Evolutionary conservation across 768 basidiomycete genomes (phyloP), one percentile per base, ranked within the genome.

Genomic region (Boletus insuetus): DNA sequence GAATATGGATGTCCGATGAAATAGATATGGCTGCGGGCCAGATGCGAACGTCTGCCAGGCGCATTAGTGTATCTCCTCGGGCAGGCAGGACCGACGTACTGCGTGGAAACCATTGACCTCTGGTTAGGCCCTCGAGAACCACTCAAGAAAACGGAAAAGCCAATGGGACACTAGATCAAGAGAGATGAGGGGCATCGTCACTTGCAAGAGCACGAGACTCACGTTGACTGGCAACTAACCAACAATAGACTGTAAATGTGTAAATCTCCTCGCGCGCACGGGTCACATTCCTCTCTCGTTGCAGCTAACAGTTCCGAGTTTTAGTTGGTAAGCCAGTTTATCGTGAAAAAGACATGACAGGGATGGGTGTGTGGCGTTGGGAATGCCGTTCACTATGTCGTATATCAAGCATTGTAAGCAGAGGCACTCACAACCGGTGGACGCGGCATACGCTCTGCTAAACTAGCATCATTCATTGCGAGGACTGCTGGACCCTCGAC

Each of bases 361-460:
- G 44, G 51, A 56, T 38, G 46, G 37, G 49, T 59, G 51, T 41
- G 45, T 4, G 48, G 35, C 34, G 46, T 38, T 55, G 39, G 45
- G 32, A 44, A 53, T 43, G 54, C n/a, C 43, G 51, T 37, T 56
- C 60, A 54, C 54, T 49, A 47, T 54, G 49, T 44, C 38, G 54
- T 22, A 51, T 39, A 44, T 55, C 52, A 54, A 51, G 58, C 34
- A 60, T 54, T 35, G 61, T 51, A 58, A 57, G 58, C 54, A 55
- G 63, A 67, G 52, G 63, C 46, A 67, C 67, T 69, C 53, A 69
- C 67, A 53, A 34, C 64, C 54, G 52, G 61, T 52, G 45, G 46
- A 56, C 51, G 57, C 24, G 52, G 49, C n/a, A 51, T n/a, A 53
- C 53, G 31, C 42, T 58, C 60, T 50, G 65, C 34, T 19, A 50